Base-by-base conservation (phyloP, 176 grass and related monocot genomes). In the Avena atlantica region DNA sequence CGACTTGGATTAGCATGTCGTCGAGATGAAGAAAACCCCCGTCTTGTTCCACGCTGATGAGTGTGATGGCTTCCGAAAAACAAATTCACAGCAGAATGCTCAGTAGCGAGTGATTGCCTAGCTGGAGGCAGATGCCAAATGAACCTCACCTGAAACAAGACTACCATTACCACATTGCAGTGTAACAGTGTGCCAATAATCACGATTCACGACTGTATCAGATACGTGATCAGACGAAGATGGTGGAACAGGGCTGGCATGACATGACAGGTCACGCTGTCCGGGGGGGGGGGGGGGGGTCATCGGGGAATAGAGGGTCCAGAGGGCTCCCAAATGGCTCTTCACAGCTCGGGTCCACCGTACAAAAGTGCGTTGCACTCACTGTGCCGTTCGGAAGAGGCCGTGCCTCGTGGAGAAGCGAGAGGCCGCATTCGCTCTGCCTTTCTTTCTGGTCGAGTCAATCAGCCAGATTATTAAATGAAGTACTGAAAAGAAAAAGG, bases 301-400 rank as follows among this genome's bases (percentile, higher is more conserved):
- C 36, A 64, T 16, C 15, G 9, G 55, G 20, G 1, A n/a, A 2
- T 31, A 29, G 29, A 56, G 8, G 75, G 56, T 29, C 25, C 79
- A 82, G 31, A 14, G 0, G 9, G 0, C 16, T 40, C 56, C 31
- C 56, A 80, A 76, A 13, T 61, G 83, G 88, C 78, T 27, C 78
- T 76, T 86, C 74, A 6, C 19, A 85, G 12, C 14, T 71, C 21
- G 14, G 69, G 81, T 85, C 48, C 68, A 45, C 52, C 52, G 4
- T 56, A 6, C 52, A 17, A 29, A 29, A 29, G 49, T 56, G 15
- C 15, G 0, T 56, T 2, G 11, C 13, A 1, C 12, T 14, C 42
- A 2, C 55, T 49, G 44, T 13, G 49, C n/a, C 21, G 42, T 74
- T 15, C 12, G 42, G 19, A 49, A 24, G 20, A 74, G 71, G 12